phyloP scores from a whole-genome alignment of 768 basidiomycete species.

The Amanita jacksonii region DNA sequence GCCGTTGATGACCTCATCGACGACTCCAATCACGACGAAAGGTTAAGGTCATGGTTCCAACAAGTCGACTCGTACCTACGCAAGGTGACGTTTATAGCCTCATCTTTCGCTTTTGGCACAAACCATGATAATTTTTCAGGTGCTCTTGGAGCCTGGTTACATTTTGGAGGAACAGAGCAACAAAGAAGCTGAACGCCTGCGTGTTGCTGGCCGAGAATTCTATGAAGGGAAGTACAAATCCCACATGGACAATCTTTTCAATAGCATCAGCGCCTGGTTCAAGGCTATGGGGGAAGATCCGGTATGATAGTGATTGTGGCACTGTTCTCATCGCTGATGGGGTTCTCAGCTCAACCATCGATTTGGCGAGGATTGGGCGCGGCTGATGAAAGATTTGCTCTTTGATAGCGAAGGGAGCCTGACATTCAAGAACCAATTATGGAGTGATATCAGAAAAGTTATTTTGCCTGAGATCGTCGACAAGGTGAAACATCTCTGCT shows the following conservation, averaged over 20 bases:
- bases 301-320: conserved; percentile 17
- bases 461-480: conserved; percentile 75
- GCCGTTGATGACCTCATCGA: conserved; percentile 63
- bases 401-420: conserved; percentile 75
- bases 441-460: conserved; percentile 80
- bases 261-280: conserved; percentile 70
- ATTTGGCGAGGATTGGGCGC: conserved; percentile 77
- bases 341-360: conserved; percentile 43
- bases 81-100: conserved; percentile 32
- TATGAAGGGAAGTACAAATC: conserved; percentile 56
- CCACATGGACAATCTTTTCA: conserved; percentile 78
- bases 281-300: conserved; percentile 79
- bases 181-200: conserved; percentile 50
- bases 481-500: conserved; percentile 35
- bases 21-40: conserved; percentile 67
- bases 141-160: conserved; percentile 75
- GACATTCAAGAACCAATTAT: conserved; percentile 81
- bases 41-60: conserved; percentile 66
- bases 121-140: conserved; percentile 22
- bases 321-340: not conserved
- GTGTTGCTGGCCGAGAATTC: conserved; percentile 66
- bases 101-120: not conserved
- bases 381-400: conserved; percentile 76
- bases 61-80: conserved; percentile 54
- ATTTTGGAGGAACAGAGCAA: conserved; percentile 74